These are phyloP conservation scores for Primulina eburnea DNA, from an alignment of 257 asterid species.

Conservation along the genomic window DNA sequence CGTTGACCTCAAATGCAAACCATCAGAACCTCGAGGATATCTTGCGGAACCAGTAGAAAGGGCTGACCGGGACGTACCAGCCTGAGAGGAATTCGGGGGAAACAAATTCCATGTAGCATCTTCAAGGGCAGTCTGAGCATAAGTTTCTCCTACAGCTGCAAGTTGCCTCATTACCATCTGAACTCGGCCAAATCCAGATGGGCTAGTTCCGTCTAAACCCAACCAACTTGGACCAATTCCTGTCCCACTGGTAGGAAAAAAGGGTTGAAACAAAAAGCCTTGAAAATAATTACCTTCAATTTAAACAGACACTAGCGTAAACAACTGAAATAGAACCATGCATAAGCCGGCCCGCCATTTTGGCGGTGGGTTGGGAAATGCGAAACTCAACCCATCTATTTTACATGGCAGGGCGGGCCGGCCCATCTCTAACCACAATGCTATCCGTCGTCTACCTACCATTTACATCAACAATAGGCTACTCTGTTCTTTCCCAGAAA, in stretches of 20 bases:
- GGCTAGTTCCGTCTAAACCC: constrained; percentile 72
- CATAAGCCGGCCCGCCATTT: not conserved
- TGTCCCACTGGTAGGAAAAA: constrained; percentile 38
- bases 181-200: constrained; percentile 71
- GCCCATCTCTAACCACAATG: not conserved
- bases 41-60: constrained; percentile 42
- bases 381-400: no score
- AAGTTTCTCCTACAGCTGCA: constrained; percentile 88
- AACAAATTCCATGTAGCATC: constrained; percentile 72
- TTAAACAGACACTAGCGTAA: constrained; percentile 5
- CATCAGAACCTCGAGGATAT: constrained; percentile 41
- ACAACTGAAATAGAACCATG: not conserved
- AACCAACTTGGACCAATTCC: constrained; percentile 68
- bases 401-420: no score
- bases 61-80: constrained; percentile 59
- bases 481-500: not conserved
- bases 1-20: constrained; percentile 47
- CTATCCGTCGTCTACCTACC: constrained; percentile 4
- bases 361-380: no score
- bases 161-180: constrained; percentile 93
- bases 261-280: not conserved
- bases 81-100: constrained; percentile 64
- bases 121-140: constrained; percentile 70
- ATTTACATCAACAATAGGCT: constrained; percentile 5
- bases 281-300: not conserved